A percentile compares a stretch with the other conserved stretches of the same genome.
These are phyloP conservation scores for Lachnellula cervina DNA, from an alignment of 2,329 filamentous ascomycete genomes.

Conservation along the genomic window DNA sequence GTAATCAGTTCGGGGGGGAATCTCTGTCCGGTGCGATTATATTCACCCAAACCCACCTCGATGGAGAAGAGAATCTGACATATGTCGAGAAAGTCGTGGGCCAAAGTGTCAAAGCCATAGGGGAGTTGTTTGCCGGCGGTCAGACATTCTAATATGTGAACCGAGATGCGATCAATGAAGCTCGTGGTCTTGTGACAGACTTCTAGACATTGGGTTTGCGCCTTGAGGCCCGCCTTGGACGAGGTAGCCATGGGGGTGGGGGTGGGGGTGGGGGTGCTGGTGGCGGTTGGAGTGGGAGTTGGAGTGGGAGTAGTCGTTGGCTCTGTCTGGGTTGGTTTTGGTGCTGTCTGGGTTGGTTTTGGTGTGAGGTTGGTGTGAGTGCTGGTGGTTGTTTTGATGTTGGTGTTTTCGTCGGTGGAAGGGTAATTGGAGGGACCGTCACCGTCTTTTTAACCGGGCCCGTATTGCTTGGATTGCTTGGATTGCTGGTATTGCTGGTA, in stretches of 20 bases:
- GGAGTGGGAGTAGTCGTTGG: neutral
- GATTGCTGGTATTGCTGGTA: too few relatives aligned
- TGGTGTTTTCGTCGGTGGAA: too few relatives aligned
- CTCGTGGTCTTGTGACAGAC: slow-evolving; percentile 55
- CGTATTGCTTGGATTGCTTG: too few relatives aligned
- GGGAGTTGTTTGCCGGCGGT: slow-evolving; percentile 51
- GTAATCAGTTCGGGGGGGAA: slow-evolving; percentile 56
- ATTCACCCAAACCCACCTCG: slow-evolving; percentile 58
- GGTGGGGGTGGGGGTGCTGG: too few relatives aligned
- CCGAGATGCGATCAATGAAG: slow-evolving; percentile 58
- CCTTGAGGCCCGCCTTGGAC: slow-evolving; percentile 13
- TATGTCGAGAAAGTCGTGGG: slow-evolving; percentile 62
- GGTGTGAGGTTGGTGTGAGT: too few relatives aligned
- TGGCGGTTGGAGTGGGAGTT: too few relatives aligned
- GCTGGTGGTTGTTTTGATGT: too few relatives aligned
- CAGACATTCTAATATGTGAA: slow-evolving; percentile 60
- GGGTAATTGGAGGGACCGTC: too few relatives aligned
- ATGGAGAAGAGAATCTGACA: slow-evolving; percentile 64
- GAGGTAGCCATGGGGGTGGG: slow-evolving; percentile 14
- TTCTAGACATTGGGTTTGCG: slow-evolving; percentile 34
- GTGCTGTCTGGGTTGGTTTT: too few relatives aligned
- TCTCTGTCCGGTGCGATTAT: slow-evolving; percentile 43
- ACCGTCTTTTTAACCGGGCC: too few relatives aligned
- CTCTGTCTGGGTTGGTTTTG: neutral
- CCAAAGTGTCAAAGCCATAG: slow-evolving; percentile 53